Percentiles rank a stretch among this genome's conserved stretches.
phyloP scores from a whole-genome alignment of 2,329 filamentous ascomycete genomes.

The Mycogone perniciosa region DNA sequence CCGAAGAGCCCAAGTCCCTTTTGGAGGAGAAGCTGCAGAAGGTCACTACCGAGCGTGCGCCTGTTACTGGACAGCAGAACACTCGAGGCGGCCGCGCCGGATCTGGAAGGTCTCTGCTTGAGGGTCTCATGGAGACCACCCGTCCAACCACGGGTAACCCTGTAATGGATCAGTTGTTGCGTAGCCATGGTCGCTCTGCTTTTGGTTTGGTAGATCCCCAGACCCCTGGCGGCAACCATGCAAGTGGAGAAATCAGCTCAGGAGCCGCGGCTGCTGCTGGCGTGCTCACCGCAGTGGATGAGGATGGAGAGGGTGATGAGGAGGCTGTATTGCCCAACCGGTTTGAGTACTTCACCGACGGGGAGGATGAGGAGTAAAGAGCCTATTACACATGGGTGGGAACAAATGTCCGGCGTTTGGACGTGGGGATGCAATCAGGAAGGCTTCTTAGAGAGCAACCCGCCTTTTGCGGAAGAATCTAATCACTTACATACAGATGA shows the following conservation, averaged over 20 bases:
- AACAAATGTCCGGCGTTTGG: neutral
- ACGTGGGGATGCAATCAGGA: neutral
- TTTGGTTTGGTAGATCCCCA: conserved; percentile 26
- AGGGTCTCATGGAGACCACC: conserved; percentile 27
- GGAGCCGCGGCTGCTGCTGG: conserved; percentile 69
- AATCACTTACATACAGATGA: neutral
- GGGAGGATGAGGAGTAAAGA: conserved; percentile 23
- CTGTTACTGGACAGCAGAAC: conserved; percentile 41
- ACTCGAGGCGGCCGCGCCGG: conserved; percentile 25
- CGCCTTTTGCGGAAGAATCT: too few species aligned
- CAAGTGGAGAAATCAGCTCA: conserved; percentile 36
- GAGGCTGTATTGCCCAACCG: conserved; percentile 65
- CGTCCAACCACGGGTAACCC: conserved; percentile 27
- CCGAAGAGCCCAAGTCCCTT: conserved; percentile 69
- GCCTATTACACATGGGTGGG: neutral
- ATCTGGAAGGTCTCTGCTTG: conserved; percentile 30
- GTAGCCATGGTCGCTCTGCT: conserved; percentile 30
- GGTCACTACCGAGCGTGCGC: conserved; percentile 55
- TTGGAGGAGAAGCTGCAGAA: conserved; percentile 94
- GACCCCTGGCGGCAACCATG: conserved; percentile 25
- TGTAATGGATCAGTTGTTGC: conserved; percentile 39
- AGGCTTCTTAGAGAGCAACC: too few species aligned
- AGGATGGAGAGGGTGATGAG: conserved; percentile 68
- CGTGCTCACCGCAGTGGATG: conserved; percentile 80
- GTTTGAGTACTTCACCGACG: conserved; percentile 74